Base-by-base conservation (phyloP, 1,284 basidiomycete genomes). In the Sanghuangporus weigelae region DNA sequence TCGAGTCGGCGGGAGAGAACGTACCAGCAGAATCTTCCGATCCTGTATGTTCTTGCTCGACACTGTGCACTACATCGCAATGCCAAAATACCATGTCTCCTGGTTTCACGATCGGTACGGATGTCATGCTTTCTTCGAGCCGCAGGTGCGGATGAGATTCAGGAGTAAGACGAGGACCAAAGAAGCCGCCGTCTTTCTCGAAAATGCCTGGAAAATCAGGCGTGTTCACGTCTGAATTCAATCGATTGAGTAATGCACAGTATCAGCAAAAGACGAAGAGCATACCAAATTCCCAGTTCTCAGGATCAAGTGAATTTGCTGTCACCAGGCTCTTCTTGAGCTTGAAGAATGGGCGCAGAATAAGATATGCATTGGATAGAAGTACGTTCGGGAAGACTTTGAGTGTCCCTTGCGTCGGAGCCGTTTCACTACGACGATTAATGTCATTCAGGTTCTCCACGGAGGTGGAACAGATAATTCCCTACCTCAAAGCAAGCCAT, bases 1-100 rank as follows among this genome's bases (percentile, higher is more conserved):
- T 35, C 42, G 12, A 62, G 10, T 8, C 35, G 16, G 8, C 4
- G 16, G 10, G 36, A 36, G 7, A 38, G 53, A 12, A 31, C 75
- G 63, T 66, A 84, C 85, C 91, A 66, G 87, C 86, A 7, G 91
- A 92, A 67, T 93, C 90, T n/a, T 76, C 80, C 0, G 72, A 73
- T 1, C 93, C 93, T 0, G 74, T 78, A 72, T 95, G 92, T 53
- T 84, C 78, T 46, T 73, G 67, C 73, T 95, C 93, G 60, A 95
- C 93, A 0, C 90, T 81, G 71, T 96, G 93, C 3, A 95, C 80
- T 11, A 89, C 82, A 72, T 94, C 90, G 69, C 88, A 90, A 72
- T 94, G 93, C 92, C 92, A 95, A 76, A 92, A 93, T 1, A 92
- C 92, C 72, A 88, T 85, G 71, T 95, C 92, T 2, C 93, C 93